Percentiles rank a stretch among this genome's conserved stretches.
phyloP scores from a whole-genome alignment of 2,329 filamentous ascomycete genomes.

The Neofusicoccum parvum region DNA sequence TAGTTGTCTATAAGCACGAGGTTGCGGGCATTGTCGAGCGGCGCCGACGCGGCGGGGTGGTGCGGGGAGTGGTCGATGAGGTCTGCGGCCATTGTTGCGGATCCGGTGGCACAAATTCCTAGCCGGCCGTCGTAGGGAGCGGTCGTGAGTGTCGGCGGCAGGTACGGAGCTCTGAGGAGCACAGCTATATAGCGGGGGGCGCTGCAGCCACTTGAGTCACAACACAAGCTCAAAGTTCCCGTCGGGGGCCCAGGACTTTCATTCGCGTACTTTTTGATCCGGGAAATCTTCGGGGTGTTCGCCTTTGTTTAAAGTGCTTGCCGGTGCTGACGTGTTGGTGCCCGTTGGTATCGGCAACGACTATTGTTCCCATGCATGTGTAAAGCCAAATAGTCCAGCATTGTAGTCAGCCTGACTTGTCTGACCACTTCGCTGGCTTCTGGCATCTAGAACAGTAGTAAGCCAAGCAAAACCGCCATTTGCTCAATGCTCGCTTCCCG shows the following conservation, averaged over 20 bases:
- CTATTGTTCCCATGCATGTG: too few relatives aligned
- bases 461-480: not conserved
- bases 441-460: not conserved
- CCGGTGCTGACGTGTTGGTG: too few relatives aligned
- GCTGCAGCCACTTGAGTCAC: conserved; percentile 6
- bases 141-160: not conserved
- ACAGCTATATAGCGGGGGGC: not conserved
- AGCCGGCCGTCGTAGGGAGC: not conserved
- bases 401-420: too few relatives aligned
- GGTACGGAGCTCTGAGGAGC: not conserved
- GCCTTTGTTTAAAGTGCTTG: too few relatives aligned
- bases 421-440: too few relatives aligned
- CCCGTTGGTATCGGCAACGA: too few relatives aligned
- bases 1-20: conserved; percentile 98
- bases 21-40: conserved; percentile 80
- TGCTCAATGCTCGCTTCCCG: not conserved
- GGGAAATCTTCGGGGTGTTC: not conserved
- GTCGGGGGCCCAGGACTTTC: not conserved
- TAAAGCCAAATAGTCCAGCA: too few relatives aligned
- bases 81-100: conserved; percentile 47
- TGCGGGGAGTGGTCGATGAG: conserved; percentile 83
- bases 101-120: not conserved
- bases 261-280: not conserved
- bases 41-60: conserved; percentile 73
- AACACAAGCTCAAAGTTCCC: not conserved